Conservation (phyloP, 1,284 basidiomycete genomes). For the Athelia psychrophila region DNA sequence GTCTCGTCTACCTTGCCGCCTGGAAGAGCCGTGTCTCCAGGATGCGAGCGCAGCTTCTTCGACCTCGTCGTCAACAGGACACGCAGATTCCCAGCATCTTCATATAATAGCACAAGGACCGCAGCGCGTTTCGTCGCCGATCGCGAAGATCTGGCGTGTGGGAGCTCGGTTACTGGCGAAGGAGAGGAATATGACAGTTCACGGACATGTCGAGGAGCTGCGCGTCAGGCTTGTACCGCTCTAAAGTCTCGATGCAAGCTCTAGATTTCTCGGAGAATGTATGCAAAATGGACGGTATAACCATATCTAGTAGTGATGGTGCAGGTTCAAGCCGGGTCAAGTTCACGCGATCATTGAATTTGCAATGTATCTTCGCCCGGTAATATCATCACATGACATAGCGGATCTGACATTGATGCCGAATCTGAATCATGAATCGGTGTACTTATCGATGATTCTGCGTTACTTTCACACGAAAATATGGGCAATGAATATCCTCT, state of each 20-base stretch:
- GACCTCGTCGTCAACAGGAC: conserved; percentile 85
- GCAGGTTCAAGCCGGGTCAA: no score
- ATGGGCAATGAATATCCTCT: no score
- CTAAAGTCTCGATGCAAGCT: conserved; percentile 40
- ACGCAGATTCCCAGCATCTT: conserved; percentile 59
- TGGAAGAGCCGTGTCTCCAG: conserved; percentile 79
- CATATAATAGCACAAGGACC: conserved; percentile 77
- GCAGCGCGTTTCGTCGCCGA: conserved; percentile 57
- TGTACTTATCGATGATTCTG: no score
- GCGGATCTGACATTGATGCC: no score
- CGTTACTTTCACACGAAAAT: no score
- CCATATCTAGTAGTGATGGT: no score
- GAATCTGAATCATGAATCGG: no score
- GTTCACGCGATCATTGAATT: no score
- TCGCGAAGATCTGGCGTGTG: conserved; percentile 41
- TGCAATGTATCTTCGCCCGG: no score
- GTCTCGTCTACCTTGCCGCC: conserved; percentile 77
- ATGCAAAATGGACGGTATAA: conserved; percentile 11
- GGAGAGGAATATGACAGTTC: not conserved
- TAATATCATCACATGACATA: no score
- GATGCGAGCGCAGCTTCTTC: conserved; percentile 71
- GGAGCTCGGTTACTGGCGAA: not conserved
- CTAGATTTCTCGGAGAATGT: conserved; percentile 31
- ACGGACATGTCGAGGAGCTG: conserved; percentile 12
- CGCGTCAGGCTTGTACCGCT: conserved; percentile 31